Conservation (phyloP, 1,139 yeast genomes). For the Protomyces lactucae-debilis region DNA sequence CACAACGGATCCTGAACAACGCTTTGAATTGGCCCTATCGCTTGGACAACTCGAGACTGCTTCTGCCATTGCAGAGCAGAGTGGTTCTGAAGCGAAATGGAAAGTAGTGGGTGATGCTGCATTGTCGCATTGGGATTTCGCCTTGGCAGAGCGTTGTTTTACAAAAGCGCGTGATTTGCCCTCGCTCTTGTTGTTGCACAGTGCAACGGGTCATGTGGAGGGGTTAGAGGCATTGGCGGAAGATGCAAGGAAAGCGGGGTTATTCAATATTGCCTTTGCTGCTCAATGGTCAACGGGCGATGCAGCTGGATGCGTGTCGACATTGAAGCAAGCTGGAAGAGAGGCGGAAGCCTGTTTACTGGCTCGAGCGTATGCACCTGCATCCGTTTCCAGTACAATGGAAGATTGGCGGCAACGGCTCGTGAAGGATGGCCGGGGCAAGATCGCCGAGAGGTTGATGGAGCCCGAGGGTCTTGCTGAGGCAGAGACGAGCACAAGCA, state of each 20-base stretch:
- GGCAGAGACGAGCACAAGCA: background rate
- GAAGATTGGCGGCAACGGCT: constrained; percentile 2
- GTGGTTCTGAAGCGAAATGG: constrained; percentile 67
- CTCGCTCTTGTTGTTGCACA: constrained; percentile 73
- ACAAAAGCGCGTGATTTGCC: constrained; percentile 76
- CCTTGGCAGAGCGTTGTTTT: constrained; percentile 75
- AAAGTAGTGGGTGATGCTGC: constrained; percentile 86
- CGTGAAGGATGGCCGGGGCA: background rate
- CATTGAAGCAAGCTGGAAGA: constrained; percentile 66
- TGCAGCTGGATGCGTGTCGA: constrained; percentile 55
- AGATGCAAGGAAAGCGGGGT: constrained; percentile 63
- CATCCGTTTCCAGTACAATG: background rate
- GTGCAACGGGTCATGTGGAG: constrained; percentile 67
- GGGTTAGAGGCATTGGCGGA: constrained; percentile 60
- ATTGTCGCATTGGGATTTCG: constrained; percentile 68
- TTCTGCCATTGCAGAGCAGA: constrained; percentile 56
- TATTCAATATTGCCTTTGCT: constrained; percentile 85
- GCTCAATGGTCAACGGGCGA: constrained; percentile 86
- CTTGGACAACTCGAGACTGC: constrained; percentile 70
- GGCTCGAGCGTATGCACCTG: constrained; percentile 58
- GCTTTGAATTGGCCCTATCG: constrained; percentile 71
- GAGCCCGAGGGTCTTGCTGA: background rate
- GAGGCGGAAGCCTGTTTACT: constrained; percentile 80
- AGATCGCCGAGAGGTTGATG: constrained; percentile 1
- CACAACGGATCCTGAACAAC: constrained; percentile 80